Conservation (phyloP, 306 rosid species). For the Cucurbita moschata region DNA sequence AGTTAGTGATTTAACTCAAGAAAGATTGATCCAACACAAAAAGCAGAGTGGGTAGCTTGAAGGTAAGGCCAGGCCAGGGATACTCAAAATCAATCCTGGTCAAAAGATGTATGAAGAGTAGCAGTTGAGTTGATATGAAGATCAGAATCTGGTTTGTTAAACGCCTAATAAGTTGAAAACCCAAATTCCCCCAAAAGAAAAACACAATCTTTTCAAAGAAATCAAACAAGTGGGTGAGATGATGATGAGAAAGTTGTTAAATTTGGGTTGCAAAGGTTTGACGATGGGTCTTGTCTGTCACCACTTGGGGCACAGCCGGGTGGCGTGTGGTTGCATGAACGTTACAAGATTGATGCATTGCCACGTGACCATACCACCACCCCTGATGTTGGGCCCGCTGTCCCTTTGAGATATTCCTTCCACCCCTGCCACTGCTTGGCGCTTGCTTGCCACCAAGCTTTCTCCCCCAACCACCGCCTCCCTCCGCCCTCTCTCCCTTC, state of each 20-base stretch:
- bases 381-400: background rate
- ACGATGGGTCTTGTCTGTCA: background rate
- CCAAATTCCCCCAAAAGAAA: background rate
- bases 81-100: background rate
- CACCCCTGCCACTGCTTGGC: background rate
- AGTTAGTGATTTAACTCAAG: background rate
- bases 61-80: background rate
- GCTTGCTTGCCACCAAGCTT: background rate
- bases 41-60: background rate
- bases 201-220: background rate
- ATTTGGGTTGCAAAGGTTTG: background rate
- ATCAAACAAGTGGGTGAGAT: background rate
- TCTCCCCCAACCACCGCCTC: too few species aligned
- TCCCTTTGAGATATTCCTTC: background rate
- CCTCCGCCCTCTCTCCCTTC: too few species aligned
- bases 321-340: slow-evolving; percentile 7
- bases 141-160: background rate
- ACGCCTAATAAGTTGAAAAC: background rate
- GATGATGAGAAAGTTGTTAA: background rate
- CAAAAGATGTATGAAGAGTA: background rate
- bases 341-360: background rate
- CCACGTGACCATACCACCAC: slow-evolving; percentile 3
- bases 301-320: background rate
- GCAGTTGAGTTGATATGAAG: background rate
- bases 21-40: background rate